Evolutionary conservation across 306 rosid species (phyloP), one percentile per base, ranked within the genome.

Genomic region (Cicer arietinum): DNA sequence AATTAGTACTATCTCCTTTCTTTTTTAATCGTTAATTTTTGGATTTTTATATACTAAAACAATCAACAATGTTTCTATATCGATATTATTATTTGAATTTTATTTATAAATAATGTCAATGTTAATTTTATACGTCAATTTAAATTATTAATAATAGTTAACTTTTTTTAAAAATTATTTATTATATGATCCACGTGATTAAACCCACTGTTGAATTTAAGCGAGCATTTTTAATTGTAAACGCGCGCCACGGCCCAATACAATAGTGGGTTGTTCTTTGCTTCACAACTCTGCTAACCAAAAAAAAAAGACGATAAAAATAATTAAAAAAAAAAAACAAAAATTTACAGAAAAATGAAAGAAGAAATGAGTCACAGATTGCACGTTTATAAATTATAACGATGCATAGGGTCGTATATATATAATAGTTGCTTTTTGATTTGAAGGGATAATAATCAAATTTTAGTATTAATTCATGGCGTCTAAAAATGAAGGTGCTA

Each of bases 401-500:
- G 48, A 44, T 3, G 17, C n/a, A 62, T 17, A 47, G 53, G 77
- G 73, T 67, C 76, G 65, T 40, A 37, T 47, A 59, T 46, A 59
- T 42, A 74, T 46, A 67, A 7, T 18, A 58, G 7, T 20, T 20
- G n/a, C 7, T 60, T 20, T 60, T 51, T 50, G 20, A n/a, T 58
- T 40, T 37, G 7, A 60, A 70, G 70, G 58, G 3, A 37, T 35
- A 52, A 14, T 10, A 22, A 5, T 3, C 0, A 58, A 25, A 58
- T 6, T 58, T 58, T 25, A 1, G 5, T 10, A 1, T 18, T 18
- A 18, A 30, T 30, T 30, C 3, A 90, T 88, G 96, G 85, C 90
- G 14, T 79, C 90, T 58, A 85, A 84, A 54, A 82, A 85, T 47
- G 86, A 82, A 63, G 88, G 77, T 60, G 79, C 65, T 6, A 84